Base-by-base conservation (phyloP, 129 eudicot species). In the Flaveria trinervia region DNA sequence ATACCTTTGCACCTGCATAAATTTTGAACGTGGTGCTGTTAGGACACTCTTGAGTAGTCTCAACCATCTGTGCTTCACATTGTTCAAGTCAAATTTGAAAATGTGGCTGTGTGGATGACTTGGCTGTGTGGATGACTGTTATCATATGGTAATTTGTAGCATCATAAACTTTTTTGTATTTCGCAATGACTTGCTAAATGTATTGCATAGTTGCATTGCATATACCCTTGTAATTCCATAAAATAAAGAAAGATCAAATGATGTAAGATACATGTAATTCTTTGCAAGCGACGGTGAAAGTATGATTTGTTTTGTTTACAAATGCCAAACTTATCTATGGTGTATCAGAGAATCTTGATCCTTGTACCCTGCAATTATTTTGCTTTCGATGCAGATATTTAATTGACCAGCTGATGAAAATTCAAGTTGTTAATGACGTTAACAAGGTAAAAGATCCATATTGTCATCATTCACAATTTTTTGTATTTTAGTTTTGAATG, bases 371-470 rank as follows among this genome's bases (percentile, higher is more conserved):
- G 18, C 33, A 26, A 65, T 52, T 73, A 66, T 51, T 73, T 72
- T 73, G 62, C 79, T 80, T 80, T 68, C 50, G 76, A 59, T 80
- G 77, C 88, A 94, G 98, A 78, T 87, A 87, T 79, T 69, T 89
- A 30, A 87, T 88, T 52, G 98, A 94, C 75, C 96, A 94, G 79
- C 88, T 94, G 84, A 85, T 87, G 89, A 91, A 86, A 75, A 81
- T 91, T 74, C 97, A 89, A 83, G 73, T 84, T 77, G 96, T 94
- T 71, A 91, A 89, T 80, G 97, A 94, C 45, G 90, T 91, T 71
- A 94, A 94, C 85, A 91, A 94, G 97, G 98, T 94, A 79, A 68
- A 65, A 68, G 23, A 49, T 73, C 9, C 18, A 72, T 71, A 12
- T 45, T 59, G 15, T 28, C 15, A 20, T 50, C 20, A 12, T 73